Conservation (phyloP, 768 basidiomycete species). For the Psilocybe azurescens region DNA sequence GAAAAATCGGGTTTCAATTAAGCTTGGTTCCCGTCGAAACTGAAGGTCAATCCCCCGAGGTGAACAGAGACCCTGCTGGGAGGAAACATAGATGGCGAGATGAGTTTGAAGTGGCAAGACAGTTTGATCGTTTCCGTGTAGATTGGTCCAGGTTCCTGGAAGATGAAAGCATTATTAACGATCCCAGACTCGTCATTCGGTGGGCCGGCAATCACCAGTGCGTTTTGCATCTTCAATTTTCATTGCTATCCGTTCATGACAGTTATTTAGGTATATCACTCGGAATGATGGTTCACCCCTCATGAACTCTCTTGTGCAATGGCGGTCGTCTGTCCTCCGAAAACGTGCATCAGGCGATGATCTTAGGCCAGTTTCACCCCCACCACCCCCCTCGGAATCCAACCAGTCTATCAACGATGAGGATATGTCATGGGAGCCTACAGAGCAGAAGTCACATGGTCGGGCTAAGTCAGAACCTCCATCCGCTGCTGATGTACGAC, state of each 20-base stretch:
- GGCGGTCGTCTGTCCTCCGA: constrained; percentile 47
- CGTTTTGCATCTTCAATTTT: constrained; percentile 29
- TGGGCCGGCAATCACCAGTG: constrained; percentile 69
- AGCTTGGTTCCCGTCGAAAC: constrained; percentile 53
- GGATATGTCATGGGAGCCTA: constrained; percentile 1
- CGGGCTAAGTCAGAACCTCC: constrained; percentile 26
- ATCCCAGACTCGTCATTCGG: constrained; percentile 72
- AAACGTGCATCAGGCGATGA: constrained; percentile 22
- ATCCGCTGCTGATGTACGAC: constrained; percentile 11
- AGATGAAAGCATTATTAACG: constrained; percentile 62
- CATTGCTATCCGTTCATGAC: constrained; percentile 5
- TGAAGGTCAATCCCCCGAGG: constrained; percentile 16
- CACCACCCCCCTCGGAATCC: constrained; percentile 3
- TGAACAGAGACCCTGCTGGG: background rate
- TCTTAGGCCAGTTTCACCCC: constrained; percentile 22
- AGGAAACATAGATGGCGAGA: constrained; percentile 33
- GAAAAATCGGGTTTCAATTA: constrained; percentile 72
- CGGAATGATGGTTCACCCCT: constrained; percentile 76
- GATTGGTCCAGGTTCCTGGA: constrained; percentile 70
- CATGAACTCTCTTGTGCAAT: constrained; percentile 73
- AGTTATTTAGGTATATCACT: constrained; percentile 68
- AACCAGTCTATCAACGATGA: constrained; percentile 5
- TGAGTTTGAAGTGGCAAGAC: constrained; percentile 56
- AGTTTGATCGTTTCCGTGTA: constrained; percentile 67
- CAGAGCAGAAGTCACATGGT: constrained; percentile 15